phyloP scores from a whole-genome alignment of 208 protist genomes.

The Crithidia thermophila region DNA sequence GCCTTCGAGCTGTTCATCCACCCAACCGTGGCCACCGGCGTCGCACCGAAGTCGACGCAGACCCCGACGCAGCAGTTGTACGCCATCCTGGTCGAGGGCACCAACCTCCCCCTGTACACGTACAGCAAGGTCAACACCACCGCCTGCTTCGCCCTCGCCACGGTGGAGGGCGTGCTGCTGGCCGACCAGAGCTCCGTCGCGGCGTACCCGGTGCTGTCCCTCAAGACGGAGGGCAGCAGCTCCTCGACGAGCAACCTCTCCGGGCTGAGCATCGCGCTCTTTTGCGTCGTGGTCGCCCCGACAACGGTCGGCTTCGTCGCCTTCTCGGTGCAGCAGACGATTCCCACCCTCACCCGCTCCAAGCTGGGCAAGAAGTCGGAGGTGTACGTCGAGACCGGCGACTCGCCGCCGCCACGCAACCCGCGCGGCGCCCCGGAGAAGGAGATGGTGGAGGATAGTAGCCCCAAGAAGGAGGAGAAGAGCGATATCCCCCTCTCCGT shows the following conservation, averaged over 20 bases:
- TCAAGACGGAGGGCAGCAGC: constrained; percentile 20
- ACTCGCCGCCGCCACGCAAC: constrained; percentile 67
- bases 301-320: constrained; percentile 62
- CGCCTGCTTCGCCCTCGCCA: constrained; percentile 47
- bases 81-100: constrained; percentile 22
- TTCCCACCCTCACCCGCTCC: constrained; percentile 44
- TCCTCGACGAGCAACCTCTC: constrained; percentile 10
- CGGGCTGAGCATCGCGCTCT: constrained; percentile 46
- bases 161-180: constrained; percentile 47
- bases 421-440: constrained; percentile 18
- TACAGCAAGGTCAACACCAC: constrained; percentile 28
- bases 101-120: constrained; percentile 33
- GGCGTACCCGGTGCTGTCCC: constrained; percentile 25
- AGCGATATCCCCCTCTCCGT: constrained; percentile 31
- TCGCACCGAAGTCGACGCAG: constrained; percentile 27
- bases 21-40: constrained; percentile 35
- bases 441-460: constrained; percentile 14
- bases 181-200: constrained; percentile 31
- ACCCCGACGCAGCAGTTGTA: constrained; percentile 39
- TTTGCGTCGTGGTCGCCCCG: constrained; percentile 59
- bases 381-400: constrained; percentile 33
- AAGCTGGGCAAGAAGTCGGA: constrained; percentile 31
- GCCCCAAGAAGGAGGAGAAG: background rate
- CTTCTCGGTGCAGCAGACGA: constrained; percentile 73
- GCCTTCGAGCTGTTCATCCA: constrained; percentile 24